Conservation (phyloP, 768 basidiomycete genomes). For the Tricholoma matsutake region DNA sequence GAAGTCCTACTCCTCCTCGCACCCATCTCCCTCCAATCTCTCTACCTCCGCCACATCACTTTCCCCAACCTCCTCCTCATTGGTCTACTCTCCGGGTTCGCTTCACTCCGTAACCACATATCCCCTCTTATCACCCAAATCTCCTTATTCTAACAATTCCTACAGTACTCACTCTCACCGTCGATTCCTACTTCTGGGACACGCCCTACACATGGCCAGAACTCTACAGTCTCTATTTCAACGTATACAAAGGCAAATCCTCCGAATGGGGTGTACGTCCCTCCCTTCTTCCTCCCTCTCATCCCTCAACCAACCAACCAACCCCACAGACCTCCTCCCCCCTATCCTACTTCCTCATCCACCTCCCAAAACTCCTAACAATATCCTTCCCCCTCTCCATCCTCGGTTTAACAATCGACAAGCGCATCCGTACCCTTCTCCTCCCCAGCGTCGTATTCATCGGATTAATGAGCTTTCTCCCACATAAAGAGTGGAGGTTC, state of each 20-base stretch:
- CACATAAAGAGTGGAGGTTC: constrained; percentile 99
- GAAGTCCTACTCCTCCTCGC: constrained; percentile 72
- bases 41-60: constrained; percentile 40
- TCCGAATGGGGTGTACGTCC: constrained; percentile 86
- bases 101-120: constrained; percentile 58
- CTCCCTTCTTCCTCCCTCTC: background rate
- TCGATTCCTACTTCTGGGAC: constrained; percentile 90
- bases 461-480: constrained; percentile 65
- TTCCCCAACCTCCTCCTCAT: constrained; percentile 43
- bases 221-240: constrained; percentile 73
- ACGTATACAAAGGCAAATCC: constrained; percentile 82
- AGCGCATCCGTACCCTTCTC: constrained; percentile 47
- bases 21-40: constrained; percentile 54
- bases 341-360: constrained; percentile 59
- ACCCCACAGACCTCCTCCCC: constrained; percentile 61
- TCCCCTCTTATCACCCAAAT: too few relatives aligned
- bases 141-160: background rate
- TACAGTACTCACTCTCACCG: constrained; percentile 52
- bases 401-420: constrained; percentile 48
- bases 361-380: constrained; percentile 78
- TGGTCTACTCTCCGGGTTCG: constrained; percentile 45
- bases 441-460: constrained; percentile 54
- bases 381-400: constrained; percentile 58
- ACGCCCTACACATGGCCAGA: constrained; percentile 83
- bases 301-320: background rate